A percentile compares a stretch with the other conserved stretches of the same genome.
phyloP scores from a whole-genome alignment of 208 protist genomes.

The Crithidia expoeki region DNA sequence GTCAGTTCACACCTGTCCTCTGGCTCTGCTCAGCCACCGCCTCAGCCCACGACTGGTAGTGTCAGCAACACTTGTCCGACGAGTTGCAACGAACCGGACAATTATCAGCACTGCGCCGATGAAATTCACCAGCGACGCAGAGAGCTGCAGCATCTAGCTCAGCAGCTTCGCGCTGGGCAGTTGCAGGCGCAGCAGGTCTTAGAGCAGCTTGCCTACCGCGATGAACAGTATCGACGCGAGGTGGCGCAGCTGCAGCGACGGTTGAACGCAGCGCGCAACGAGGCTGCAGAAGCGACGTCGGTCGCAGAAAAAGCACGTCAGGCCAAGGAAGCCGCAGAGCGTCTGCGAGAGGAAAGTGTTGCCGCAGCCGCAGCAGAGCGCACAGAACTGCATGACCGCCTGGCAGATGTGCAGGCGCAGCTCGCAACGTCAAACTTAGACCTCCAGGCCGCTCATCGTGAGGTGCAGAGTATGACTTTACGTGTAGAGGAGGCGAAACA shows the following conservation, averaged over 20 bases:
- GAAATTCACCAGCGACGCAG: slow-evolving; percentile 34
- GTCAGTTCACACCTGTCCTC: slow-evolving; percentile 22
- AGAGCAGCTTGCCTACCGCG: slow-evolving; percentile 24
- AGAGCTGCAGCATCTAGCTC: slow-evolving; percentile 31
- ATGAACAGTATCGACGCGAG: slow-evolving; percentile 22
- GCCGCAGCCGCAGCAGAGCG: slow-evolving; percentile 36
- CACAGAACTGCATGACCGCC: slow-evolving; percentile 33
- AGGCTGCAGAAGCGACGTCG: slow-evolving; percentile 28
- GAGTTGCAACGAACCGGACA: background rate
- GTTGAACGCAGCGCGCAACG: slow-evolving; percentile 14
- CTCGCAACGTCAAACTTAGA: slow-evolving; percentile 20
- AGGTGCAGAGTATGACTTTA: background rate
- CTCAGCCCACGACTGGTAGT: background rate
- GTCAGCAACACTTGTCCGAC: background rate
- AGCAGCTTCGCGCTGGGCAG: slow-evolving; percentile 40
- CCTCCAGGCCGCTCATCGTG: slow-evolving; percentile 12
- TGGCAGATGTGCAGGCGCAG: slow-evolving; percentile 35
- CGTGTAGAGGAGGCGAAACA: slow-evolving; percentile 5
- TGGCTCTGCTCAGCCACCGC: background rate
- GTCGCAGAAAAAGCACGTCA: slow-evolving; percentile 22
- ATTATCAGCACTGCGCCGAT: background rate
- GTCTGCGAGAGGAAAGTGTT: slow-evolving; percentile 28
- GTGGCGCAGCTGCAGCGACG: slow-evolving; percentile 35
- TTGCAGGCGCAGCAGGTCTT: slow-evolving; percentile 21
- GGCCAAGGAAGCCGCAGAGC: slow-evolving; percentile 31